These are phyloP conservation scores for Sambucus nigra DNA, from an alignment of 129 eudicot species.

Conservation along the genomic window DNA sequence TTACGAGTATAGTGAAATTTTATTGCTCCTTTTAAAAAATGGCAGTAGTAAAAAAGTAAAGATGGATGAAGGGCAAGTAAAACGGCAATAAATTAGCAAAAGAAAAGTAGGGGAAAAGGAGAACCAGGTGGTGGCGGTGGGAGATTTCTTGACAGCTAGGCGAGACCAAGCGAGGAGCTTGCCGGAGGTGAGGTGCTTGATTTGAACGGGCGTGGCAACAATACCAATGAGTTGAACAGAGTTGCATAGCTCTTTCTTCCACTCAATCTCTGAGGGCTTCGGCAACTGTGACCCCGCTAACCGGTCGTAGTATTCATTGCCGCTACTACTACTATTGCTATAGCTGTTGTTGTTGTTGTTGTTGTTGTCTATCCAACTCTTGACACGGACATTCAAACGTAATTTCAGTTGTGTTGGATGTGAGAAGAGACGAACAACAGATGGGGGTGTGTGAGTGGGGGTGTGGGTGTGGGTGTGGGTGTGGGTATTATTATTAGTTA, in stretches of 20 bases:
- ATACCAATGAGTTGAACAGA: slow-evolving; percentile 68
- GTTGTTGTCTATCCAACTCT: slow-evolving; percentile 25
- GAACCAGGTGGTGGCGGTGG: slow-evolving; percentile 64
- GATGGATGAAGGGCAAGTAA: too few species aligned
- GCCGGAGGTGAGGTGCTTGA: slow-evolving; percentile 62
- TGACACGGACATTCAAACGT: slow-evolving; percentile 8
- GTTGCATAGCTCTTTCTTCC: slow-evolving; percentile 75
- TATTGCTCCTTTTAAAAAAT: too few species aligned
- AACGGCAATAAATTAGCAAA: not conserved
- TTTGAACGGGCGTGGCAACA: slow-evolving; percentile 59
- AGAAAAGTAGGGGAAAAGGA: not conserved
- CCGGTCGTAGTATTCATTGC: slow-evolving; percentile 26
- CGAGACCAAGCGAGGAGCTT: slow-evolving; percentile 78
- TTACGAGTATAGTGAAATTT: too few species aligned
- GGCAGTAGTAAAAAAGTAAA: too few species aligned
- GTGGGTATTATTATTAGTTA: slow-evolving; percentile 3
- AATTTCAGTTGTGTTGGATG: slow-evolving; percentile 8
- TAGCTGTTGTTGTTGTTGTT: slow-evolving; percentile 11
- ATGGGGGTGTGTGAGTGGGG: too few species aligned
- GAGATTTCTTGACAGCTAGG: slow-evolving; percentile 65
- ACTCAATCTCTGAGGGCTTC: slow-evolving; percentile 57
- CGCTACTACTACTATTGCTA: slow-evolving; percentile 10
- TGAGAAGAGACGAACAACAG: slow-evolving; percentile 3
- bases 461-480: too few species aligned
- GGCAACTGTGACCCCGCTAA: slow-evolving; percentile 32